Conservation (phyloP, 768 basidiomycete genomes). For the Suillus clintonianus region DNA sequence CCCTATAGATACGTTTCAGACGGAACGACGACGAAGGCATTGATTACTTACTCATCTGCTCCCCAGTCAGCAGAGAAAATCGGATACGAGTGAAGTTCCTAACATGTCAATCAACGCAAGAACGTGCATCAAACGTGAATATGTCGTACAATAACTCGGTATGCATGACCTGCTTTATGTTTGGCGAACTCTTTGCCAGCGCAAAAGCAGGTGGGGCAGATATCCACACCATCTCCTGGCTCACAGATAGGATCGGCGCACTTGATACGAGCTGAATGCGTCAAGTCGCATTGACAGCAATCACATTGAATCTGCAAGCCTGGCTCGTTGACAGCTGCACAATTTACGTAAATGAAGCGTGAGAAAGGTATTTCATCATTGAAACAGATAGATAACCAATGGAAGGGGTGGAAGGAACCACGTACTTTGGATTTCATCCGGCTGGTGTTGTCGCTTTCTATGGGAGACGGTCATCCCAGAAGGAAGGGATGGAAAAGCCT, state of each 20-base stretch:
- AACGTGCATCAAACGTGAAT: slow-evolving; percentile 7
- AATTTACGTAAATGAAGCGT: slow-evolving; percentile 32
- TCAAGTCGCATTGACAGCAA: slow-evolving; percentile 82
- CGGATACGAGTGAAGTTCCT: slow-evolving; percentile 97
- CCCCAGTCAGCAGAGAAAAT: slow-evolving; percentile 97
- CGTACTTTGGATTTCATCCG: slow-evolving; percentile 68
- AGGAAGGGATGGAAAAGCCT: background rate
- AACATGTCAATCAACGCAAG: background rate
- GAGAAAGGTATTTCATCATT: slow-evolving; percentile 22
- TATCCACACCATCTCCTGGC: slow-evolving; percentile 80
- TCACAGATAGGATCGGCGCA: slow-evolving; percentile 85
- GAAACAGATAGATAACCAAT: background rate
- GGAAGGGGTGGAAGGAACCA: slow-evolving; percentile 8
- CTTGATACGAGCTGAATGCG: slow-evolving; percentile 95
- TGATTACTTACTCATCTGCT: slow-evolving; percentile 81
- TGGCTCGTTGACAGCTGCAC: slow-evolving; percentile 73
- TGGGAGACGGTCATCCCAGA: slow-evolving; percentile 63
- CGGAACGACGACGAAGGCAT: background rate
- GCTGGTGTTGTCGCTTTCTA: slow-evolving; percentile 62
- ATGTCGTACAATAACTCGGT: slow-evolving; percentile 80
- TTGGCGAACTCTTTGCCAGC: slow-evolving; percentile 85
- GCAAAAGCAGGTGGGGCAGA: slow-evolving; percentile 93
- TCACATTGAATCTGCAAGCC: slow-evolving; percentile 86
- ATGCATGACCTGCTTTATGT: slow-evolving; percentile 85
- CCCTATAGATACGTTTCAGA: slow-evolving; percentile 46